Evolutionary conservation across 305 asterid genomes (phyloP), one percentile per base, ranked within the genome.

Genomic region (Plantago rigida): DNA sequence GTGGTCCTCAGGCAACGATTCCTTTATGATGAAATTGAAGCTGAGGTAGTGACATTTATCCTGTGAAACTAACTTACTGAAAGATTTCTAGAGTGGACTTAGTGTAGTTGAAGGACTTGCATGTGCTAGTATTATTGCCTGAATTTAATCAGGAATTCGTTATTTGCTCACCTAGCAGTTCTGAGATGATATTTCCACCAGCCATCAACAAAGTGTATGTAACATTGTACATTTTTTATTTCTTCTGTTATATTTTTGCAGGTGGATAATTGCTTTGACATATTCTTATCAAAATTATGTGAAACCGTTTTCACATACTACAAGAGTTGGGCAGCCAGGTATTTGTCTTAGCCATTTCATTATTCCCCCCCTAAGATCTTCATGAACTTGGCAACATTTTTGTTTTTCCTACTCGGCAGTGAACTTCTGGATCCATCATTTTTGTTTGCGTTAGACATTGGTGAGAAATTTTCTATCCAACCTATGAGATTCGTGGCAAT

Each of bases 301-400:
- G 97, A 89, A 60, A 55, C 81, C 66, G 71, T 89, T 64, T 92
- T 83, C 84, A 86, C 96, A 28, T 84, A 92, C 81, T 85, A 88
- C 81, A 92, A 92, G 75, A 83, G 95, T 73, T 89, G 97, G 96
- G 99, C 97, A 47, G 97, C 99, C 47, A 86, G 99, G 97, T 92
- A 76, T 51, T 42, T 72, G 22, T 68, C 63, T 70, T 68, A 44
- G 31, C 28, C 48, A 56, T 76, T 71, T 57, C 29, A 13, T 13
- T n/a, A n/a, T 12, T 67, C 45, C 24, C 46, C 52, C 12, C 66
- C 45, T n/a, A 31, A 47, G 13, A 47, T 41, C 48, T 46, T 41
- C 36, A 47, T 51, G 57, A 42, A 44, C 36, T 68, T 39, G 10
- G 14, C 41, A 63, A 41, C 10, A 28, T 34, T 51, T 64, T 53